Conservation (phyloP, 345 rosid species). For the Stellera chamaejasme region DNA sequence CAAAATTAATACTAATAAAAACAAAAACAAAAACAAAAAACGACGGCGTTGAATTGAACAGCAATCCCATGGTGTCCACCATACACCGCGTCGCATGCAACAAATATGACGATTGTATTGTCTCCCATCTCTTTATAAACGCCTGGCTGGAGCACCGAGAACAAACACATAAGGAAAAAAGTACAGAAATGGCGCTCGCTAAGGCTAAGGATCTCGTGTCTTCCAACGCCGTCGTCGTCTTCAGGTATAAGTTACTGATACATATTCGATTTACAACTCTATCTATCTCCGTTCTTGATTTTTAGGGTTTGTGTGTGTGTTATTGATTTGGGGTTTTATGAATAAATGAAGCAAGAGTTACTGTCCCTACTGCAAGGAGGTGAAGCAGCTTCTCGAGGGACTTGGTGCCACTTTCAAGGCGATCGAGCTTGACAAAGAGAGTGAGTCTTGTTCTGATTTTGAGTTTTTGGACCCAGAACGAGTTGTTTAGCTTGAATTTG, state of each 20-base stretch:
- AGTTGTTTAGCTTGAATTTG: too few relatives aligned
- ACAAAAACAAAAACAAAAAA: too few relatives aligned
- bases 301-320: neutral
- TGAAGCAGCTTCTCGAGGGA: constrained; percentile 28
- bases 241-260: constrained; percentile 22
- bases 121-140: too few relatives aligned
- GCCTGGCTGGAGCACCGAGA: too few relatives aligned
- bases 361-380: constrained; percentile 25
- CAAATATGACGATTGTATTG: too few relatives aligned
- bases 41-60: too few relatives aligned
- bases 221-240: constrained; percentile 39
- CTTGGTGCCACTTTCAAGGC: constrained; percentile 21
- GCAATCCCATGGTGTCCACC: too few relatives aligned
- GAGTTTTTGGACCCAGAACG: too few relatives aligned
- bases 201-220: constrained; percentile 43
- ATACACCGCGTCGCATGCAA: too few relatives aligned
- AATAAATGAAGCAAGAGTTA: constrained; percentile 24
- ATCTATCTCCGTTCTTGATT: neutral
- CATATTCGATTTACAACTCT: neutral
- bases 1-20: too few relatives aligned
- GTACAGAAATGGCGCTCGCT: constrained; percentile 24
- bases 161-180: too few relatives aligned
- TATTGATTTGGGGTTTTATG: accelerated
- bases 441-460: constrained; percentile 11
- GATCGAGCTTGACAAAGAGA: constrained; percentile 26